phyloP scores from a whole-genome alignment of 2,329 filamentous ascomycete genomes.

The Trichoderma simmonsii region DNA sequence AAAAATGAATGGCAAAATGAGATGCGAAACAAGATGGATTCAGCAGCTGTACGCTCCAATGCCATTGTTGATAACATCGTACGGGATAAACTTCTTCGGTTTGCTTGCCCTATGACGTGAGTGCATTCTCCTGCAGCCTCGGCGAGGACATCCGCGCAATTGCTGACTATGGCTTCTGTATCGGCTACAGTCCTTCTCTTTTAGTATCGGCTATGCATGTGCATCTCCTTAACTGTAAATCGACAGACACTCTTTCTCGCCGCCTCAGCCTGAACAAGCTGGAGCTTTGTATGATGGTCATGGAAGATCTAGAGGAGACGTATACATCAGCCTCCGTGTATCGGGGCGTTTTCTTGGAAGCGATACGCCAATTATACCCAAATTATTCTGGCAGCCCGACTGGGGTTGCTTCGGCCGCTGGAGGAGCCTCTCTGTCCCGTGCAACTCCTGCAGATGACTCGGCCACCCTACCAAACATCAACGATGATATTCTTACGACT shows the following conservation, averaged over 20 bases:
- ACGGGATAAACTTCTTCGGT: not conserved
- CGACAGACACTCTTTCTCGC: not conserved
- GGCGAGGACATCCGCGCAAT: not conserved
- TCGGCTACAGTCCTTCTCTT: not conserved
- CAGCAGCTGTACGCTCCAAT: not conserved
- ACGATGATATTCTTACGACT: not conserved
- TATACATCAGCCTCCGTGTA: not conserved
- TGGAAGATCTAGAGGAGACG: conserved; percentile 1
- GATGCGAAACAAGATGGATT: not conserved
- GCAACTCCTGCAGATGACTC: not conserved
- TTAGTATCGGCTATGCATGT: conserved; percentile 5
- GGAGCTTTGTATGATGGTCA: conserved; percentile 2
- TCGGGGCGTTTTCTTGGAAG: not conserved
- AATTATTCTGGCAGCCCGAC: not conserved
- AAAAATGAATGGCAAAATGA: not conserved
- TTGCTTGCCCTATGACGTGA: conserved; percentile 5
- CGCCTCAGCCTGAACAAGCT: not conserved
- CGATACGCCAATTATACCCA: not conserved
- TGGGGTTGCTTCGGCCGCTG: not conserved
- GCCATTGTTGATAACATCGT: not conserved
- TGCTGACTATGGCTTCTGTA: not conserved
- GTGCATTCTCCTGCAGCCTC: not conserved
- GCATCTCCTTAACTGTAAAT: conserved; percentile 5
- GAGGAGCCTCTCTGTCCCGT: not conserved
- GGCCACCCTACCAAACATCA: not conserved